Evolutionary conservation across 1,284 basidiomycete genomes (phyloP), one percentile per base, ranked within the genome.

Genomic region (Leccinum angustisporum): DNA sequence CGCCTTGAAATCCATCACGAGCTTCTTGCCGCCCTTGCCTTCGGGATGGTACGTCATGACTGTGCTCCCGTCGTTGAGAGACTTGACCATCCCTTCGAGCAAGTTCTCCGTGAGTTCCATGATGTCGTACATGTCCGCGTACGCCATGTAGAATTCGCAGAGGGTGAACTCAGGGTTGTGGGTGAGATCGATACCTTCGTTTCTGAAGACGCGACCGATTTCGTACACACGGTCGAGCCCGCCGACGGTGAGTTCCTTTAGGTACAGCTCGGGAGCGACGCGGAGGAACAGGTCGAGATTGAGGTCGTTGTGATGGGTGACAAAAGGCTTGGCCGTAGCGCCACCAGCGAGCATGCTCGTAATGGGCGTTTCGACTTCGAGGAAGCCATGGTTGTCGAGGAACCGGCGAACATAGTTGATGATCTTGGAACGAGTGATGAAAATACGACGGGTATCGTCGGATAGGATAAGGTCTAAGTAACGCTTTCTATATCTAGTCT

Each of bases 121-220:
- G 64, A 99, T 67, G 75, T 99, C 97, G 81, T 96, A 93, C 95
- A 98, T 97, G 78, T 99, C 97, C 65, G 97, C 97, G 74, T 98
- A 99, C 31, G 97, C 97, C 97, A 99, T 99, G 77, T 99, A 99
- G 80, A 99, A 99, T 81, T 99, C 97, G 85, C 97, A 99, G 78
- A 98, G 97, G 21, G 94, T 94, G 81, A 97, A 97, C 75, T 97
- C 94, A 66, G 95, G 95, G 78, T 97, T 97, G 78, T 97, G 95
- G 30, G 97, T 99, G 71, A 98, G 82, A 79, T 99, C 97, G 76
- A 99, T 99, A 58, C 95, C 93, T 77, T 99, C 97, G 78, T 99
- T 99, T 61, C 97, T 83, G 86, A 99, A 99, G 34, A 98, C 96
- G 58, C 97, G 89, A 7, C 97, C 97, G 66, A 99, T 98, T 79